A percentile compares a stretch with the other conserved stretches of the same genome.
phyloP scores from a whole-genome alignment of 2,329 filamentous ascomycete species.

The Penicillium sclerotiorum region DNA sequence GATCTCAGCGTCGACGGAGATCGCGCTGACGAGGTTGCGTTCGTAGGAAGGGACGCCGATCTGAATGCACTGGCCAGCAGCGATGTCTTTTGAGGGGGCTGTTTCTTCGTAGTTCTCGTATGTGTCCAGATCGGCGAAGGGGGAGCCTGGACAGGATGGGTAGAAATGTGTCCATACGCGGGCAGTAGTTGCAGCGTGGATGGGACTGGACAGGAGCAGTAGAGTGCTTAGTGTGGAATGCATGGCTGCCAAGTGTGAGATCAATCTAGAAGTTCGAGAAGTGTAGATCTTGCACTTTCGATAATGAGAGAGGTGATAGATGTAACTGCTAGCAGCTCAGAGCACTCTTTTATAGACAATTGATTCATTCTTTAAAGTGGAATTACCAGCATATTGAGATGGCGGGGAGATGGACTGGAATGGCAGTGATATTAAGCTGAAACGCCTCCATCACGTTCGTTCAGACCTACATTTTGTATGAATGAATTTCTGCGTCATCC shows the following conservation, averaged over 20 bases:
- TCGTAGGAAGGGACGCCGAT: slow-evolving; percentile 30
- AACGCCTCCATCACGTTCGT: slow-evolving; percentile 11
- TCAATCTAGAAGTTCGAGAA: background rate
- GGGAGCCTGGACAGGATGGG: slow-evolving; percentile 28
- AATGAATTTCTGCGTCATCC: slow-evolving; percentile 20
- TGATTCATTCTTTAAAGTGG: slow-evolving; percentile 9
- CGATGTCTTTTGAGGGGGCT: slow-evolving; percentile 25
- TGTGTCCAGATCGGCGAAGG: slow-evolving; percentile 21
- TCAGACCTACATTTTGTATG: background rate
- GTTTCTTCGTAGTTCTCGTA: slow-evolving; percentile 30
- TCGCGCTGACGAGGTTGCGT: slow-evolving; percentile 25
- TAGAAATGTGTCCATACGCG: slow-evolving; percentile 36
- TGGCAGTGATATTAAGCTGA: slow-evolving; percentile 16
- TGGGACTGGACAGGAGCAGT: slow-evolving; percentile 22
- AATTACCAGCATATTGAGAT: slow-evolving; percentile 14
- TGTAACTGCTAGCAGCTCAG: background rate
- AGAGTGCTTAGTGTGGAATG: slow-evolving; percentile 22
- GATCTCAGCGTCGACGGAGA: slow-evolving; percentile 32
- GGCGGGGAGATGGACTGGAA: slow-evolving; percentile 25
- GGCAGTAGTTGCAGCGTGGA: slow-evolving; percentile 27
- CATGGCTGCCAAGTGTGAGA: slow-evolving; percentile 12
- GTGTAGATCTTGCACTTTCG: background rate
- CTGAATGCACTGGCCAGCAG: slow-evolving; percentile 26
- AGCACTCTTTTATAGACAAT: slow-evolving; percentile 1
- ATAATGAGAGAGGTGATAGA: background rate